Base-by-base conservation (phyloP, 805 yeast species). In the Wickerhamomyces alni region DNA sequence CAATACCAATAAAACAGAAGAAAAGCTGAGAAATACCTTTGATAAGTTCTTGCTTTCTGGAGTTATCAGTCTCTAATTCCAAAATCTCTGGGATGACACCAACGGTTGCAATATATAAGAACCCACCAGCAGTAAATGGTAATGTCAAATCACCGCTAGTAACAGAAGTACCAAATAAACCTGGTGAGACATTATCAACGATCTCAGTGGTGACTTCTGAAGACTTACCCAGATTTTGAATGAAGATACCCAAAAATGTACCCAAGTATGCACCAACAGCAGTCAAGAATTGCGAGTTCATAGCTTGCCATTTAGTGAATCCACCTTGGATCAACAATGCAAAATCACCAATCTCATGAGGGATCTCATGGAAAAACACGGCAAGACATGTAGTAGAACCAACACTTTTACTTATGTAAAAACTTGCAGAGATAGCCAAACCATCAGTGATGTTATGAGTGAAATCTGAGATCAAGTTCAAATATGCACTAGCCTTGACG, bases 271-370 rank as follows among this genome's bases (percentile, higher is more conserved):
- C 82, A 26, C 87, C 87, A 17, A 70, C 41, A 1, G 84, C 80
- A 3, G 88, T 80, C 26, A 80, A 50, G 38, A 80, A 68, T 59
- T 83, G 89, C 0, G 85, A 77, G 38, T 68, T 69, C 70, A 81
- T 68, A 2, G 87, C 87, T 45, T 77, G 77, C 58, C 75, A 61
- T 58, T 77, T 77, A 17, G 84, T 67, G 47, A 79, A 74, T 0
- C 91, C 91, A 17, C 81, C 80, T 51, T 79, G 77, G 45, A 80
- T 72, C 43, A 84, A 63, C 19, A 84, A 63, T 0, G 88, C 89
- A 61, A 80, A 84, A 54, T 84, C 93, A 35, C 91, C 89, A 44
- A 84, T 73, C 54, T 82, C 87, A 55, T 84, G 93, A 6, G 93
- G 93, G 36, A 83, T 74, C 56, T 84, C 93, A 56, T 84, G 93